Conservation (phyloP, 2,329 filamentous ascomycete genomes). For the Magnaporthiopsis poae region DNA sequence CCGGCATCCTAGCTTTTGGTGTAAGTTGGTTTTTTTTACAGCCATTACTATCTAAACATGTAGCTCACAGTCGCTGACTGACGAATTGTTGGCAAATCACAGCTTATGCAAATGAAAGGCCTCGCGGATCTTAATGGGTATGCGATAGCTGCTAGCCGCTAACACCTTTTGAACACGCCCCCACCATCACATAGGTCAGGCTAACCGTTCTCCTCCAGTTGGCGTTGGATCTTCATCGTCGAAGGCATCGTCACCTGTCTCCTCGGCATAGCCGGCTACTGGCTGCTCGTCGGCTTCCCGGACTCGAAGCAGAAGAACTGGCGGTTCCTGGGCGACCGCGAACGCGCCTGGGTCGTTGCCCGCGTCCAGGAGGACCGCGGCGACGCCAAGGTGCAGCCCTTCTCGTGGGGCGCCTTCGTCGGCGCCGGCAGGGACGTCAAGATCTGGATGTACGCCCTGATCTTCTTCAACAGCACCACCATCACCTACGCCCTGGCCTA, state of each 20-base stretch:
- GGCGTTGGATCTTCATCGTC: conserved; percentile 59
- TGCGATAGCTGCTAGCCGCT: not conserved
- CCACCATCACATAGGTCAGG: not conserved
- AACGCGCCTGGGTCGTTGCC: conserved; percentile 43
- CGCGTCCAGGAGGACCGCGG: conserved; percentile 48
- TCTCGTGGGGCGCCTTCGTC: conserved; percentile 39
- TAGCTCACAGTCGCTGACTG: not conserved
- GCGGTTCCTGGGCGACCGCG: conserved; percentile 42
- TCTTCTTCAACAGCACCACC: conserved; percentile 59
- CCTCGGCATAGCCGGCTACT: conserved; percentile 40
- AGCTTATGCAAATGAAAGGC: conserved; percentile 54
- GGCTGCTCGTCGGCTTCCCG: conserved; percentile 55
- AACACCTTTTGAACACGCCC: too few species aligned
- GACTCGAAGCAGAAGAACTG: conserved; percentile 42
- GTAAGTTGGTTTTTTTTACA: conserved; percentile 28
- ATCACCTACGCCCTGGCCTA: conserved; percentile 68
- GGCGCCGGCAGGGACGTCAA: conserved; percentile 40
- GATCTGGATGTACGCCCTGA: conserved; percentile 52
- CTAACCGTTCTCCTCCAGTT: conserved; percentile 26
- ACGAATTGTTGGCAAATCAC: not conserved
- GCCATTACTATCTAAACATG: conserved; percentile 3
- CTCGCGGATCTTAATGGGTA: conserved; percentile 31
- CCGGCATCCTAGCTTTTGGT: conserved; percentile 61
- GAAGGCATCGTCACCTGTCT: conserved; percentile 44
- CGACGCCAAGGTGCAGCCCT: conserved; percentile 44